phyloP scores from a whole-genome alignment of 2,329 filamentous ascomycete species.

The Polytolypa hystricis region DNA sequence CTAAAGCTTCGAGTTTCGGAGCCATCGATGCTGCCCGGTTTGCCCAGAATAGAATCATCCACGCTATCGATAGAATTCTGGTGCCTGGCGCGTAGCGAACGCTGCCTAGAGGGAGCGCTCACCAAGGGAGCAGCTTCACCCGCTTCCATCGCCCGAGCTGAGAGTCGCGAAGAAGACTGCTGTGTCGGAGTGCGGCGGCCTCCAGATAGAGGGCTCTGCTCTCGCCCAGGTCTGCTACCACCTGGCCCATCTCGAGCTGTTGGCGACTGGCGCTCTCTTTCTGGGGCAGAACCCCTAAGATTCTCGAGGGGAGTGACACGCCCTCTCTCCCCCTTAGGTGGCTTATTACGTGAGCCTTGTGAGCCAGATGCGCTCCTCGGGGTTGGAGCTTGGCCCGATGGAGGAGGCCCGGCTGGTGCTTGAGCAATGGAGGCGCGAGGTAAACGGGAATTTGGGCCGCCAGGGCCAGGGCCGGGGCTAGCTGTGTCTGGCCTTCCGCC shows the following conservation, averaged over 20 bases:
- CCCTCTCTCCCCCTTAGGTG: slow-evolving; percentile 38
- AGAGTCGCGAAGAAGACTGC: slow-evolving; percentile 20
- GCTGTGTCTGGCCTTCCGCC: slow-evolving; percentile 19
- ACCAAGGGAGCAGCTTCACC: slow-evolving; percentile 36
- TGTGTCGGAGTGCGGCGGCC: slow-evolving; percentile 57
- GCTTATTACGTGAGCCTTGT: slow-evolving; percentile 35
- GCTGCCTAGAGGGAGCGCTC: slow-evolving; percentile 33
- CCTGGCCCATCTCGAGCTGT: slow-evolving; percentile 34
- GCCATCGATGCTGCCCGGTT: slow-evolving; percentile 29
- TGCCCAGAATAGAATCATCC: slow-evolving; percentile 44
- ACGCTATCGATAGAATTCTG: slow-evolving; percentile 60
- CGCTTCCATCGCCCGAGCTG: slow-evolving; percentile 36
- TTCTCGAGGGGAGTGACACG: slow-evolving; percentile 35
- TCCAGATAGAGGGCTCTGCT: slow-evolving; percentile 42
- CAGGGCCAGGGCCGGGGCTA: slow-evolving; percentile 22
- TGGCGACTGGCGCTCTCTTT: slow-evolving; percentile 38
- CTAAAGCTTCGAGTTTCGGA: slow-evolving; percentile 29
- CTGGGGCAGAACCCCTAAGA: slow-evolving; percentile 31
- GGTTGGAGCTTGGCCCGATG: slow-evolving; percentile 52
- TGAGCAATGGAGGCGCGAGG: slow-evolving; percentile 50
- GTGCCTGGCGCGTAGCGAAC: slow-evolving; percentile 46
- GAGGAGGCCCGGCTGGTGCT: slow-evolving; percentile 52
- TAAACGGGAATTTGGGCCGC: slow-evolving; percentile 43
- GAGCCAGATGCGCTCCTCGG: slow-evolving; percentile 34
- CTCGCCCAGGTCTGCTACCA: slow-evolving; percentile 29